A percentile compares a stretch with the other conserved stretches of the same genome.
Evolutionary conservation across 768 basidiomycete species (phyloP).

Genomic region (Kwoniella dendrophila): DNA sequence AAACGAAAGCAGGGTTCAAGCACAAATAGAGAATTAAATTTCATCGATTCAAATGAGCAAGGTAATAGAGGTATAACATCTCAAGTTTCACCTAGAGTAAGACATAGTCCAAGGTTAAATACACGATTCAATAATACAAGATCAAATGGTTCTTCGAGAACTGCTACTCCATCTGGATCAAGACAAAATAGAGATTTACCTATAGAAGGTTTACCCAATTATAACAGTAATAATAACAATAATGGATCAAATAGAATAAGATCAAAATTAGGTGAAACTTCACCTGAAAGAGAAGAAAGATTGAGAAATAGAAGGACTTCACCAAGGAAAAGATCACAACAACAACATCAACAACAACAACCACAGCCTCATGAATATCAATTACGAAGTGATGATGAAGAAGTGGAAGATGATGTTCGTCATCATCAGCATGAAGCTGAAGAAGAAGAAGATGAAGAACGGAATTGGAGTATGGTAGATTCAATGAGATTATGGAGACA

Average conservation of each 20-base stretch:
- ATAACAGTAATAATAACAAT: background rate
- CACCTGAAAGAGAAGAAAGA: conserved; percentile 5
- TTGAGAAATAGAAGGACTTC: conserved; percentile 18
- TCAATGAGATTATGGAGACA: conserved; percentile 96
- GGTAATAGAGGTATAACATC: conserved; percentile 43
- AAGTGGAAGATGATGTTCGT: conserved; percentile 5
- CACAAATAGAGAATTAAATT: background rate
- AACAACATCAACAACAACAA: background rate
- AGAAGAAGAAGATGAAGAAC: conserved; percentile 45
- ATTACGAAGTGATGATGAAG: conserved; percentile 3
- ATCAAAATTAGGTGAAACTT: conserved; percentile 16
- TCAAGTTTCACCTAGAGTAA: conserved; percentile 40
- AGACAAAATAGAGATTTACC: background rate
- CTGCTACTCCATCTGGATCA: background rate
- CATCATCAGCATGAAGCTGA: conserved; percentile 40
- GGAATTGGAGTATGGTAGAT: conserved; percentile 79
- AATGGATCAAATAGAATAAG: background rate
- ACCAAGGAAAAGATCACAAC: conserved; percentile 14
- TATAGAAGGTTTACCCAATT: conserved; percentile 4
- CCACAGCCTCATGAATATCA: background rate
- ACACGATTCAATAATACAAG: background rate
- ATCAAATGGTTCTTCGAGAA: conserved; percentile 14
- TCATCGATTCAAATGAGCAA: conserved; percentile 26
- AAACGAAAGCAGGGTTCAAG: conserved; percentile 5
- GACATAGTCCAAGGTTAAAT: conserved; percentile 5